Conservation (phyloP, 345 rosid species). For the Citrus mangshanensis region DNA sequence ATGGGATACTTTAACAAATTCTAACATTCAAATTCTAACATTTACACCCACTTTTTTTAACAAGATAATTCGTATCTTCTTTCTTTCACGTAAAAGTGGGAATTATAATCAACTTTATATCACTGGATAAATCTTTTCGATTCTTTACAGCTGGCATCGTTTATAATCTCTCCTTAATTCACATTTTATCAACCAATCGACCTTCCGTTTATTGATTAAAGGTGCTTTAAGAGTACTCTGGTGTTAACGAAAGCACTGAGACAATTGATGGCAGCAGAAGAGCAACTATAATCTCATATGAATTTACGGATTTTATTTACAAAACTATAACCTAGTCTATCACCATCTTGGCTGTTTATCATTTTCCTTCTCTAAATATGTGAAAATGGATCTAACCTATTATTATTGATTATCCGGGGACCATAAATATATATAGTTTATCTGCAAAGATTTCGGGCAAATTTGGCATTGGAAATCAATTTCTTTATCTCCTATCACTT, state of each 20-base stretch:
- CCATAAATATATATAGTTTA: no score
- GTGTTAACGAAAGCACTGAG: not conserved
- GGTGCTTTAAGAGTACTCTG: not conserved
- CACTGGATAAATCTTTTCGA: not conserved
- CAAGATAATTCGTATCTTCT: not conserved
- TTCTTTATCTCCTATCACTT: no score
- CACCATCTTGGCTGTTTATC: no score
- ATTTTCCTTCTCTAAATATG: no score
- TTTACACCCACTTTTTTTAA: not conserved
- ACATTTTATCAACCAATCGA: not conserved
- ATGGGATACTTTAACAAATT: not conserved
- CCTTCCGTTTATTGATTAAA: not conserved
- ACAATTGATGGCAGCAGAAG: no score
- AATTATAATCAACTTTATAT: not conserved
- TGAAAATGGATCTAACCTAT: no score
- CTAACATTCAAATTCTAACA: not conserved
- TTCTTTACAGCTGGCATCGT: not conserved
- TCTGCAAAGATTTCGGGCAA: no score
- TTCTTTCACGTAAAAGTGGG: not conserved
- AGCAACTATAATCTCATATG: no score
- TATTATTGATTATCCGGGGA: no score
- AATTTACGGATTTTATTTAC: no score
- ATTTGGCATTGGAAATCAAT: no score
- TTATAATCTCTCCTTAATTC: not conserved
- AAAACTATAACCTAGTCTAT: no score